A percentile compares a stretch with the other conserved stretches of the same genome.
Evolutionary conservation across 176 grass and related monocot species (phyloP).

Genomic region (Areca catechu): DNA sequence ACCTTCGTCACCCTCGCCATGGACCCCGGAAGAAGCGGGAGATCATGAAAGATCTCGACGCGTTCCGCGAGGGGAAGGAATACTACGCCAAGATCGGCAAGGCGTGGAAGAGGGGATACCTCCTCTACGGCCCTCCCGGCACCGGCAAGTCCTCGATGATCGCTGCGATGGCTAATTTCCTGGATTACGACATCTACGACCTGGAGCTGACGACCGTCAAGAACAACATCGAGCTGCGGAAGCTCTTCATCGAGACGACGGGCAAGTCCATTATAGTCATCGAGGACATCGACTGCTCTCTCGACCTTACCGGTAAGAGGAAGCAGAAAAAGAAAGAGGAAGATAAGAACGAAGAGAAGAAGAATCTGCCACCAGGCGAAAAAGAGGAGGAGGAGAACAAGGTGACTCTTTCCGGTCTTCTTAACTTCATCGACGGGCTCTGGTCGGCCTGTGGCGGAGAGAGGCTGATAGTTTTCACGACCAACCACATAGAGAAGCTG

Average conservation of each 20-base stretch:
- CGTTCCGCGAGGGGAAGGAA: constrained; percentile 42
- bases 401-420: constrained; percentile 39
- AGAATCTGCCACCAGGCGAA: too few species aligned
- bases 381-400: constrained; percentile 17
- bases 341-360: neutral
- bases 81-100: constrained; percentile 53
- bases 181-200: constrained; percentile 90
- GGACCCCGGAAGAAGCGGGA: constrained; percentile 39
- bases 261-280: too few species aligned
- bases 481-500: constrained; percentile 21
- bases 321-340: neutral
- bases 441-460: constrained; percentile 24
- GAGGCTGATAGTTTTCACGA: constrained; percentile 24
- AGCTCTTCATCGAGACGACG: constrained; percentile 28
- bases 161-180: constrained; percentile 79
- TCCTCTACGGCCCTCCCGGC: constrained; percentile 70
- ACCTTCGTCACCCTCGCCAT: constrained; percentile 57
- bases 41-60: constrained; percentile 38
- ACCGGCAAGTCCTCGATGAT: constrained; percentile 88
- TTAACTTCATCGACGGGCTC: constrained; percentile 22
- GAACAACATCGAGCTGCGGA: constrained; percentile 20
- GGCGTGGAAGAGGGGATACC: constrained; percentile 41
- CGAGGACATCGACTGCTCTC: too few species aligned
- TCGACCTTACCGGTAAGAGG: too few species aligned
- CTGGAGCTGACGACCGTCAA: constrained; percentile 54